These are phyloP conservation scores for Chrysopogon serrulatus DNA, from an alignment of 176 grass and related monocot species.

Conservation along the genomic window DNA sequence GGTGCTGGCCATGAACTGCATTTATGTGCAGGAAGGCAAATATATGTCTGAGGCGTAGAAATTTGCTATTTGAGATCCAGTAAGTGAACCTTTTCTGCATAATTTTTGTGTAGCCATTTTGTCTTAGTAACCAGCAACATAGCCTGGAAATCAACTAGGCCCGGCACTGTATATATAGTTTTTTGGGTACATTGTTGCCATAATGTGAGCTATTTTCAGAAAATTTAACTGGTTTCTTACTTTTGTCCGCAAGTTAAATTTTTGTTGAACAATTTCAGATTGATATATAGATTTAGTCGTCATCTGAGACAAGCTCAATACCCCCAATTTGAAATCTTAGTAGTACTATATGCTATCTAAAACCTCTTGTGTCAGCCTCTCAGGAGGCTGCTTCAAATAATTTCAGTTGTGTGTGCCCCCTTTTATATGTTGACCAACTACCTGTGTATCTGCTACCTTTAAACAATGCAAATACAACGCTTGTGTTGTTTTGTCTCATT, in stretches of 20 bases:
- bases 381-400: neutral
- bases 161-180: neutral
- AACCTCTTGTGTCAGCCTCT: neutral
- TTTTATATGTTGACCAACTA: slow-evolving; percentile 13
- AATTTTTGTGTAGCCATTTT: slow-evolving; percentile 5
- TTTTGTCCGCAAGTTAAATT: neutral
- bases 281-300: neutral
- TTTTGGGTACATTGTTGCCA: neutral
- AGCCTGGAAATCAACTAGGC: neutral
- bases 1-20: neutral
- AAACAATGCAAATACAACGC: neutral
- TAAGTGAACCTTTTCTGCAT: neutral
- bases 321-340: neutral
- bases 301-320: neutral
- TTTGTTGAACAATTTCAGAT: neutral
- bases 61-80: neutral
- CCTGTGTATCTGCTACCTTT: slow-evolving; percentile 9
- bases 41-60: neutral
- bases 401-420: neutral
- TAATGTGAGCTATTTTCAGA: neutral
- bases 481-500: slow-evolving; percentile 6
- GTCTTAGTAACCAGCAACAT: neutral
- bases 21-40: neutral
- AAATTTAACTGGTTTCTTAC: neutral
- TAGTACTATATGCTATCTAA: neutral